Evolutionary conservation across 1,139 yeast species (phyloP).

Genomic region (Candida glucosophila): DNA sequence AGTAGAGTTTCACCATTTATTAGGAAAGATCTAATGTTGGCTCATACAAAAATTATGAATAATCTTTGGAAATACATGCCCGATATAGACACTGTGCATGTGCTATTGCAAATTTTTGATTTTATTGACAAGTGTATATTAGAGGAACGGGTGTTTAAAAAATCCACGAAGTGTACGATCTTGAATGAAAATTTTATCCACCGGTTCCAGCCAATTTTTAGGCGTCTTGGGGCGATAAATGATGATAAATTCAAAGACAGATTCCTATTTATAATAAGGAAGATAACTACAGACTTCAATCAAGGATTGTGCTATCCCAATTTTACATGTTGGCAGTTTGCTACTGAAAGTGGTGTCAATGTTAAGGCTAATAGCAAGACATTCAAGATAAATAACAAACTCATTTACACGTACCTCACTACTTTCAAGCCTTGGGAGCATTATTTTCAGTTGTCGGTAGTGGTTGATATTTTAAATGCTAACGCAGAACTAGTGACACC

Average conservation of each 20-base stretch:
- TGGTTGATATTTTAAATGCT: slow-evolving; percentile 38
- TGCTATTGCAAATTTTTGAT: slow-evolving; percentile 32
- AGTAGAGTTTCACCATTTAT: slow-evolving; percentile 39
- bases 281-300: slow-evolving; percentile 41
- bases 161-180: slow-evolving; percentile 63
- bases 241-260: slow-evolving; percentile 11
- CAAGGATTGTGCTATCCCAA: slow-evolving; percentile 58
- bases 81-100: slow-evolving; percentile 43
- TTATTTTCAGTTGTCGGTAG: slow-evolving; percentile 48
- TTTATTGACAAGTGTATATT: slow-evolving; percentile 46
- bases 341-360: slow-evolving; percentile 14
- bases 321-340: slow-evolving; percentile 45
- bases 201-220: slow-evolving; percentile 47
- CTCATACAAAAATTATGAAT: slow-evolving; percentile 49
- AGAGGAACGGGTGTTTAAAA: slow-evolving; percentile 52
- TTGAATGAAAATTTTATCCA: slow-evolving; percentile 71
- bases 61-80: slow-evolving; percentile 55
- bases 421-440: slow-evolving; percentile 79
- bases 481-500: slow-evolving; percentile 72
- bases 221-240: slow-evolving; percentile 19
- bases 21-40: slow-evolving; percentile 55
- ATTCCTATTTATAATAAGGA: slow-evolving; percentile 23
- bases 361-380: slow-evolving; percentile 35
- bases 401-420: slow-evolving; percentile 54
- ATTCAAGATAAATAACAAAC: slow-evolving; percentile 58